Evolutionary conservation across 1,284 basidiomycete species (phyloP), one percentile per base, ranked within the genome.

Genomic region (Boletus smithii): DNA sequence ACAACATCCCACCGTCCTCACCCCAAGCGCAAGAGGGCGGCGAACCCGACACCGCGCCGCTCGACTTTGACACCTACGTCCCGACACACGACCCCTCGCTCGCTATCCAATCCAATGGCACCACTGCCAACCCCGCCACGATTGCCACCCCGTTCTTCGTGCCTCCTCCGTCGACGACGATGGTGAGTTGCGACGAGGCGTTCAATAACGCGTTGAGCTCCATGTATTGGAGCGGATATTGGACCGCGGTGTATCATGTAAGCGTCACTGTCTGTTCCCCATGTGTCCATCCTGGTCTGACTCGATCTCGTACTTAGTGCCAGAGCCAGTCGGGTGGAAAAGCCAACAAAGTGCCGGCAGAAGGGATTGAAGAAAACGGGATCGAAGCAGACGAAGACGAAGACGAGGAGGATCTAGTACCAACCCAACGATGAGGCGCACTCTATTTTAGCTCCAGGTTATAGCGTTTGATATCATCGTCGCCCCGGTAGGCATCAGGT

Each of bases 161-260:
- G 11, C 66, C 67, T 14, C 56, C 62, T 8, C 55, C 62, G 14
- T 61, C 67, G 32, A 70, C 64, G 8, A 54, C 64, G 11, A 70
- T 70, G 58, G 75, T 80, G 24, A 76, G 72, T 50, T 78, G 76
- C 54, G 85, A 89, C 53, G 85, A 89, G 57, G 85, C 85, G 2
- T 89, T 89, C 62, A 71, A 74, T 30, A 80, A 81, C 45, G 87
- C 87, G 3, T 56, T 88, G 58, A 75, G 74, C 18, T 84, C 87
- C 14, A 88, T 84, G 79, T 90, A 90, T 62, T 89, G 88, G 87
- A 73, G 75, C 27, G 87, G 87, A 14, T 90, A 90, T 63, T 90
- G 87, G 86, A 88, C 85, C 3, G 87, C 87, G 2, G 74, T 88
- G 41, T 89, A 89, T 61, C 82, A 89, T 63, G 85, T 84, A 59